phyloP scores from a whole-genome alignment of 192 early-diverging fungal species.

The Gonapodya prolifera region DNA sequence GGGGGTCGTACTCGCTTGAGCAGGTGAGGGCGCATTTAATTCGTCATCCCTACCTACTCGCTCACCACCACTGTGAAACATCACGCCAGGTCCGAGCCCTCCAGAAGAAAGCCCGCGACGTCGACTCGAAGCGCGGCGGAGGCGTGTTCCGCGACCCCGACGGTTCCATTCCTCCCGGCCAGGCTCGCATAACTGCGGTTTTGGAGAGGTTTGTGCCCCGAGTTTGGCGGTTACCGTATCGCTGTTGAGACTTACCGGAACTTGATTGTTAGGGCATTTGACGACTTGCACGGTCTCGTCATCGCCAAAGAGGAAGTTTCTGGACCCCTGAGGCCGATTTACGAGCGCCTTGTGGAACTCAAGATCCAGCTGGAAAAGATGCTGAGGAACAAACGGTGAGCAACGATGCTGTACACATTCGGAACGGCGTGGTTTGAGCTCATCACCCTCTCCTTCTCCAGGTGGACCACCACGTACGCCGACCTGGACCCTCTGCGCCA shows the following conservation, averaged over 20 bases:
- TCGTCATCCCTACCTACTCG: not conserved
- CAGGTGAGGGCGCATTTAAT: not conserved
- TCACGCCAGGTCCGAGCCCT: not conserved
- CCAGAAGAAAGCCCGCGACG: not conserved
- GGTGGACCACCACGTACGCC: not conserved
- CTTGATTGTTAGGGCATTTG: not conserved
- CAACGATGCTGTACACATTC: no score
- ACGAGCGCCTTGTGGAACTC: not conserved
- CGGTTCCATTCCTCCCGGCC: not conserved
- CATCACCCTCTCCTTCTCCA: not conserved
- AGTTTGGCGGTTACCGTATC: not conserved
- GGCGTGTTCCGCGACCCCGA: not conserved
- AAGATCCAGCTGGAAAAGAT: not conserved
- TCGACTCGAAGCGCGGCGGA: not conserved
- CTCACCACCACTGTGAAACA: not conserved
- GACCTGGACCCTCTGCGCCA: not conserved
- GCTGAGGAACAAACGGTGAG: not conserved
- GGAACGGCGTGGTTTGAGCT: no score
- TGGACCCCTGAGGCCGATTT: not conserved
- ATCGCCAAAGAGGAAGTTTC: constrained; percentile 4
- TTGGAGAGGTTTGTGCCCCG: not conserved
- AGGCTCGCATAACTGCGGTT: not conserved
- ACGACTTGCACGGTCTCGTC: not conserved
- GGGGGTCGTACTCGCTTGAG: not conserved
- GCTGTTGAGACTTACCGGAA: not conserved